Evolutionary conservation across 208 protist genomes (phyloP), one percentile per base, ranked within the genome.

Genomic region (Vickermania ingenoplastis): DNA sequence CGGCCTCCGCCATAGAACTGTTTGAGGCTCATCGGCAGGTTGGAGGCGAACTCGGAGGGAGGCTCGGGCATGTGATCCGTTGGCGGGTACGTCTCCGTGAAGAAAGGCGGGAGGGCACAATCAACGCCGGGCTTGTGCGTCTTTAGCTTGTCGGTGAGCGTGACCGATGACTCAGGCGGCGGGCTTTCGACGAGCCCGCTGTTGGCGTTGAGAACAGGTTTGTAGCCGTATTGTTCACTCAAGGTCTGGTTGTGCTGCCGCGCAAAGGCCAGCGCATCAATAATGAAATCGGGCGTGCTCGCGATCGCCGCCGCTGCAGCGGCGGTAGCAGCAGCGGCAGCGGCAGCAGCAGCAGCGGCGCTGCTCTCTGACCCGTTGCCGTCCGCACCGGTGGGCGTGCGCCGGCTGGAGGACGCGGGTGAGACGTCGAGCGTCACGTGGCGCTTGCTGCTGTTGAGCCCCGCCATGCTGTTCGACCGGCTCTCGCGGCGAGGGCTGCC

Each of bases 211-310:
- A 79, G 25, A 22, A 79, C 55, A 49, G 79, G 77, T 27, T 72
- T 67, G 71, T 89, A 92, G 21, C 84, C 83, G 68, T 91, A 92
- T 67, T 82, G 79, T 36, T 63, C 73, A 45, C 76, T 74, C 11
- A 95, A 70, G 41, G 67, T 65, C 56, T 79, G 69, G 63, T 92
- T 91, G 71, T 91, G 80, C 29, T 79, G 63, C 7, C 65, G 60
- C n/a, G 81, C 79, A 41, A 95, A 95, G 23, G 30, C 64, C 21
- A 81, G 65, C 0, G 85, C 79, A 59, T 95, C 83, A 63, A 95
- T 90, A 63, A 88, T 64, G 59, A 81, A 86, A 2, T 65, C 62
- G 55, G 66, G 65, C 27, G 21, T 54, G 24, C 21, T 54, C 11
- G 50, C 21, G 21, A 54, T 54, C 13, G 50, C 24, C 5, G 11